A percentile compares a stretch with the other conserved stretches of the same genome.
Evolutionary conservation across 2,329 filamentous ascomycete species (phyloP).

Genomic region (Apiospora koreana): DNA sequence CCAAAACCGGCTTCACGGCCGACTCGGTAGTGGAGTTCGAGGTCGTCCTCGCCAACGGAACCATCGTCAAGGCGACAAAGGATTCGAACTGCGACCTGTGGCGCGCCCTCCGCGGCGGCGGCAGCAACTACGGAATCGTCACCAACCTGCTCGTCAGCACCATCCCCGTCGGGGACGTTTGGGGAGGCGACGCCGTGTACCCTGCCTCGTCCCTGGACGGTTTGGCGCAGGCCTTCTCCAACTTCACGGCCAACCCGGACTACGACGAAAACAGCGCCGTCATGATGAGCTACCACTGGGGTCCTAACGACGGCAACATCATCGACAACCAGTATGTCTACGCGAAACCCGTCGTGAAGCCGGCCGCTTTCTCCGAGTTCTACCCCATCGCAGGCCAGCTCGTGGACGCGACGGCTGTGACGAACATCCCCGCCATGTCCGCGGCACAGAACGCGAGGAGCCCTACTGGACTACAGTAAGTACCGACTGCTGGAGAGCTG

Average conservation of each 20-base stretch:
- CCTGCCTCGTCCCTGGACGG: not conserved
- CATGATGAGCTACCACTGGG: slow-evolving; percentile 9
- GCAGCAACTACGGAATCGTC: slow-evolving; percentile 46
- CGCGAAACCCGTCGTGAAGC: slow-evolving; percentile 21
- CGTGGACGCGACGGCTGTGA: not conserved
- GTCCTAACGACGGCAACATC: not conserved
- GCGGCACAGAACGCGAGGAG: not conserved
- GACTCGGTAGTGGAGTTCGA: slow-evolving; percentile 44
- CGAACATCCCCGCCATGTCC: not conserved
- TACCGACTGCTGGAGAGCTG: too few species aligned
- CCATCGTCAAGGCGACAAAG: slow-evolving; percentile 40
- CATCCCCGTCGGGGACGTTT: slow-evolving; percentile 15
- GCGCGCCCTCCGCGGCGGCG: slow-evolving; percentile 45
- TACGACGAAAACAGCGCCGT: slow-evolving; percentile 6
- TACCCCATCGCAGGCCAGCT: not conserved
- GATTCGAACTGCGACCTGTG: slow-evolving; percentile 40
- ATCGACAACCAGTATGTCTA: not conserved
- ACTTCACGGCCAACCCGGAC: slow-evolving; percentile 13
- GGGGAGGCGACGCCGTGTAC: slow-evolving; percentile 21
- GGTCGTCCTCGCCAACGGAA: slow-evolving; percentile 43
- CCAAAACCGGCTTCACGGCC: slow-evolving; percentile 39
- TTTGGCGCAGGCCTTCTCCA: slow-evolving; percentile 17
- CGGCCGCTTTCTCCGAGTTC: slow-evolving; percentile 25
- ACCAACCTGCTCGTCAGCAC: slow-evolving; percentile 24
- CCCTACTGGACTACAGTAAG: not conserved